These are phyloP conservation scores for Linum trigynum DNA, from an alignment of 345 rosid species.

Conservation along the genomic window DNA sequence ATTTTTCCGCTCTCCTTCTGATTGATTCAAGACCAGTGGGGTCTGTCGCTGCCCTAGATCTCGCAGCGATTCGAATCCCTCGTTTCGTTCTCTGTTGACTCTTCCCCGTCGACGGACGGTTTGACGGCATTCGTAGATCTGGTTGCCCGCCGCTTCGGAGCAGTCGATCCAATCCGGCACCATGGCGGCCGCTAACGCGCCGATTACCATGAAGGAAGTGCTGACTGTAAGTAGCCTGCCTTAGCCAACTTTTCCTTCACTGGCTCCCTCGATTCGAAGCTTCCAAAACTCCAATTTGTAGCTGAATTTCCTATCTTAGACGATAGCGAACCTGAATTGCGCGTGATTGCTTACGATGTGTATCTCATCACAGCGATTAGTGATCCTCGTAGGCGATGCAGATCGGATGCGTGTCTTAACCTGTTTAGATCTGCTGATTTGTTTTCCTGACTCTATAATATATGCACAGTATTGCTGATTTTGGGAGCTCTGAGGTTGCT, in stretches of 20 bases:
- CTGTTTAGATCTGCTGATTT: conserved; percentile 6
- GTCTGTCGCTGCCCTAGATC: conserved; percentile 15
- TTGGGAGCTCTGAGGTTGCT: not conserved
- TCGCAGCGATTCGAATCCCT: conserved; percentile 15
- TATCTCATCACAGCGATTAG: not conserved
- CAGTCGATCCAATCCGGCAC: conserved; percentile 33
- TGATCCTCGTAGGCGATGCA: not conserved
- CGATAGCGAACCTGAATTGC: not conserved
- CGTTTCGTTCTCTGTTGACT: not conserved
- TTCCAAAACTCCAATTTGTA: conserved; percentile 4
- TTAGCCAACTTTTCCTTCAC: not conserved
- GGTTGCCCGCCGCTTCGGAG: conserved; percentile 13
- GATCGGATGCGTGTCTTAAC: not conserved
- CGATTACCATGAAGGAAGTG: conserved; percentile 89
- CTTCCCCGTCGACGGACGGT: conserved; percentile 8
- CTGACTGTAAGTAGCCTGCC: conserved; percentile 37
- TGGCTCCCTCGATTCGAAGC: conserved; percentile 16
- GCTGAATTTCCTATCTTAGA: not conserved
- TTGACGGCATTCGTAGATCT: conserved; percentile 29
- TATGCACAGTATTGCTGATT: not conserved
- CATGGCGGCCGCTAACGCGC: conserved; percentile 94
- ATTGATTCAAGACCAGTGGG: conserved; percentile 1
- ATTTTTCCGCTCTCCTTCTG: conserved; percentile 1
- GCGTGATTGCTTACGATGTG: not conserved
- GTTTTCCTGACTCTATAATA: not conserved